Conservation (phyloP, 257 asterid species). For the Penstemon davidsonii region DNA sequence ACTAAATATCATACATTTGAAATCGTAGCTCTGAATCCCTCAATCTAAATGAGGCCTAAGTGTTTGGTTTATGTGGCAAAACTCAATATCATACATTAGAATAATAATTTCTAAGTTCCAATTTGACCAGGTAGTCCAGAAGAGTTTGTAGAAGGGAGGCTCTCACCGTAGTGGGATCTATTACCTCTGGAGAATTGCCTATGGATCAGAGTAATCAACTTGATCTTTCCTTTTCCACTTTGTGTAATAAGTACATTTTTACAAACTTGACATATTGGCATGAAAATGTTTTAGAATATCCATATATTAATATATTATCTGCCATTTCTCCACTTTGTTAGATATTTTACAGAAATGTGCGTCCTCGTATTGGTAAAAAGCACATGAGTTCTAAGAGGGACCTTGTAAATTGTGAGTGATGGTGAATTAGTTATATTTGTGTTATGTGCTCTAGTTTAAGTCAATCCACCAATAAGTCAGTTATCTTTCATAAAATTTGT, state of each 20-base stretch:
- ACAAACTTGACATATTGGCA: not conserved
- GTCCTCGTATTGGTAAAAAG: not conserved
- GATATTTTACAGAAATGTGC: not conserved
- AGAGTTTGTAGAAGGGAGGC: constrained; percentile 32
- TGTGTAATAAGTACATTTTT: constrained; percentile 17
- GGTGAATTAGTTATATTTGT: constrained; percentile 10
- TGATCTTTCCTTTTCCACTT: constrained; percentile 11
- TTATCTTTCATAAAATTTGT: no score
- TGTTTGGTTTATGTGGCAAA: not conserved
- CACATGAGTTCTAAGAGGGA: not conserved
- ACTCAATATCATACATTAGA: not conserved
- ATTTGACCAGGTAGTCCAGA: constrained; percentile 33
- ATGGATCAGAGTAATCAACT: constrained; percentile 70
- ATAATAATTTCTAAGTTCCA: constrained; percentile 12
- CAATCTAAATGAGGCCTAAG: not conserved
- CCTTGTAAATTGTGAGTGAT: not conserved
- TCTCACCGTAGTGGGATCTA: constrained; percentile 12
- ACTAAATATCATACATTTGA: no score
- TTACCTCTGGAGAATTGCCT: constrained; percentile 29
- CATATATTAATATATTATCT: constrained; percentile 8
- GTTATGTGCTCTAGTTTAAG: not conserved
- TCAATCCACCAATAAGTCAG: constrained; percentile 1
- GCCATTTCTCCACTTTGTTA: not conserved
- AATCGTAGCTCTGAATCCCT: no score
- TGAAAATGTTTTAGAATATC: not conserved